These are phyloP conservation scores for Cryptococcus sp. DNA, from an alignment of 1,284 basidiomycete species.

Conservation along the genomic window DNA sequence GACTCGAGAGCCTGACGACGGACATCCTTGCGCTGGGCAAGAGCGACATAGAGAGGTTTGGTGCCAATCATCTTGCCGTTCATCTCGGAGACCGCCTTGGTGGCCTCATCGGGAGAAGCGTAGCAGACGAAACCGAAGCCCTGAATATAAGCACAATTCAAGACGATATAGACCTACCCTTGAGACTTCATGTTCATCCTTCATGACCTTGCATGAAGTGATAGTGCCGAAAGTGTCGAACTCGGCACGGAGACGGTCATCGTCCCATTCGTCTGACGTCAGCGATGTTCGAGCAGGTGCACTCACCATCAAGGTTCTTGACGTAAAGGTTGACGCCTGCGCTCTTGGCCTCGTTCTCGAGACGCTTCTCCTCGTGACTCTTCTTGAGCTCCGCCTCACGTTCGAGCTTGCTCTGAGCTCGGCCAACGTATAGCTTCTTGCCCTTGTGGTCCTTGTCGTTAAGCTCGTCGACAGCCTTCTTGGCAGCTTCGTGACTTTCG, in stretches of 20 bases:
- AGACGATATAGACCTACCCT: slow-evolving; percentile 17
- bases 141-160: slow-evolving; percentile 65
- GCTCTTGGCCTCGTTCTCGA: slow-evolving; percentile 98
- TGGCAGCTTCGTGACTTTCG: slow-evolving; percentile 88
- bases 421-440: slow-evolving; percentile 91
- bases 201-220: slow-evolving; percentile 99
- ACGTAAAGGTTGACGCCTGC: slow-evolving; percentile 99
- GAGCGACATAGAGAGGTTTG: slow-evolving; percentile 98
- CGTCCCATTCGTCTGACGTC: slow-evolving; percentile 79
- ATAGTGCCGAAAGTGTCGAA: slow-evolving; percentile 97
- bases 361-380: slow-evolving; percentile 92
- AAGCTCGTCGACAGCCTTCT: slow-evolving; percentile 83
- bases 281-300: slow-evolving; percentile 12
- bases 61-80: slow-evolving; percentile 99
- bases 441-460: slow-evolving; percentile 86
- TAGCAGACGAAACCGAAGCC: slow-evolving; percentile 99
- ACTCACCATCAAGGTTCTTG: slow-evolving; percentile 74
- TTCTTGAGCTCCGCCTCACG: slow-evolving; percentile 95
- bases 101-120: slow-evolving; percentile 97
- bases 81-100: slow-evolving; percentile 99
- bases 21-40: slow-evolving; percentile 97
- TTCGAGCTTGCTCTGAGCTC: slow-evolving; percentile 98
- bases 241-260: slow-evolving; percentile 90
- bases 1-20: slow-evolving; percentile 98
- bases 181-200: slow-evolving; percentile 75